phyloP scores from a whole-genome alignment of 352 stramenopile species.

The Globisporangium megalacanthum region DNA sequence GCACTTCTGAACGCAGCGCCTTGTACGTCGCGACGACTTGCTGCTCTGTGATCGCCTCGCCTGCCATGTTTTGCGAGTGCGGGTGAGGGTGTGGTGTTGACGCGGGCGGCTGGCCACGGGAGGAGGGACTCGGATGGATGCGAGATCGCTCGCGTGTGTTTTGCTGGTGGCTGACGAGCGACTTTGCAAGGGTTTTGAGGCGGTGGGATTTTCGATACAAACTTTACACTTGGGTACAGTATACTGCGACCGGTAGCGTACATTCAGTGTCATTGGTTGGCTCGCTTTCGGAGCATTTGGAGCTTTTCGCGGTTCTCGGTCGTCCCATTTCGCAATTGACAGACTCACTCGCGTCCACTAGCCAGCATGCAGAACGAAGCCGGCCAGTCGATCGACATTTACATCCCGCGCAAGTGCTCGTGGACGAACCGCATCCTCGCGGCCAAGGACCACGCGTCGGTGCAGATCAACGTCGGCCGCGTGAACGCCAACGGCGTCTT shows the following conservation, averaged over 20 bases:
- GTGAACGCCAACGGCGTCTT: constrained; percentile 96
- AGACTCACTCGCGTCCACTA: constrained; percentile 18
- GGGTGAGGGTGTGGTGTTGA: constrained; percentile 4
- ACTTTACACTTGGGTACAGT: constrained; percentile 33
- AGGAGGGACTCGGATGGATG: neutral
- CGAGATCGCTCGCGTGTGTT: neutral
- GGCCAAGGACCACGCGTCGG: constrained; percentile 96
- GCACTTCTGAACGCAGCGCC: constrained; percentile 75
- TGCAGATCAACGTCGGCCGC: constrained; percentile 98
- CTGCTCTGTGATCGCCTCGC: constrained; percentile 71
- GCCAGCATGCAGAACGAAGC: constrained; percentile 96
- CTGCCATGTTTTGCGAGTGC: constrained; percentile 22
- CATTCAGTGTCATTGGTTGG: constrained; percentile 77
- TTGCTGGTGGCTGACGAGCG: neutral
- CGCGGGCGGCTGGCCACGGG: neutral
- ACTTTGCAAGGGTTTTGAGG: neutral
- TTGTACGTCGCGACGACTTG: constrained; percentile 87
- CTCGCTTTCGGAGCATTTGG: constrained; percentile 3
- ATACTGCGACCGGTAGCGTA: constrained; percentile 70
- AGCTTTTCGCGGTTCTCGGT: too few relatives aligned
- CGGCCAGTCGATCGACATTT: constrained; percentile 97
- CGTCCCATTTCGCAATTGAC: constrained; percentile 64
- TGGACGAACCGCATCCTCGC: constrained; percentile 98
- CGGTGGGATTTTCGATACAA: too few relatives aligned
- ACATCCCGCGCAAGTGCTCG: constrained; percentile 98